Evolutionary conservation across 352 stramenopile species (phyloP), one percentile per base, ranked within the genome.

Genomic region (Blastocystis sp.): DNA sequence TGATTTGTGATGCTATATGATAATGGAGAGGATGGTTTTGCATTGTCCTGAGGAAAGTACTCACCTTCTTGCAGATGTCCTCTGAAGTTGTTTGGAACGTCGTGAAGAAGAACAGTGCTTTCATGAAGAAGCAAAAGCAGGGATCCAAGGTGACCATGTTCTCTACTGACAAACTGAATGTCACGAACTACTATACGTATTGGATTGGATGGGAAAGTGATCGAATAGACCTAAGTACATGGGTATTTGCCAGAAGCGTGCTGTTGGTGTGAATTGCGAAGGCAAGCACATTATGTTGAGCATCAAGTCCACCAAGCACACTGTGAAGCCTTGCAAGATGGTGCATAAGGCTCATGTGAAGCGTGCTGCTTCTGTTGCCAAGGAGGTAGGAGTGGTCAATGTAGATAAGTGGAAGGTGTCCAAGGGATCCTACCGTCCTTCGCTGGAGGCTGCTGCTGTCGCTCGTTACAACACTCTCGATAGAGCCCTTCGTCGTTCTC

Each of bases 21-120:
- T 29, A 32, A 19, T 5, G 11, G n/a, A 7, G 12, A 1, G 4
- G 29, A 24, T 19, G 16, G 46, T 35, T 61, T 32, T 63, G 39
- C 4, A 24, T 52, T 21, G 29, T 61, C 29, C n/a, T 61, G 5
- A 32, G 27, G 29, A 35, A 51, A 32, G 29, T 65, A 32, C 71
- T 83, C 14, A 83, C 3, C 35, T 0, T 3, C 4, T 12, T 27
- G 71, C 65, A 83, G 71, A 83, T 83, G 71, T 83, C 71, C 71
- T 63, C 71, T 83, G 51, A 83, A n/a, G 42, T 83, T 54, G 71
- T 83, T 12, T 83, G 71, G 71, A 66, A 83, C 43, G 58, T 83
- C 29, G 51, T 83, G 35, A 83, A 83, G 54, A 83, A 83, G 51
- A 65, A 83, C 49, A 66, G 46, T 43, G 24, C 71, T 46, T 83